Conservation (phyloP, 2,329 filamentous ascomycete species). For the Trichoderma sp. region DNA sequence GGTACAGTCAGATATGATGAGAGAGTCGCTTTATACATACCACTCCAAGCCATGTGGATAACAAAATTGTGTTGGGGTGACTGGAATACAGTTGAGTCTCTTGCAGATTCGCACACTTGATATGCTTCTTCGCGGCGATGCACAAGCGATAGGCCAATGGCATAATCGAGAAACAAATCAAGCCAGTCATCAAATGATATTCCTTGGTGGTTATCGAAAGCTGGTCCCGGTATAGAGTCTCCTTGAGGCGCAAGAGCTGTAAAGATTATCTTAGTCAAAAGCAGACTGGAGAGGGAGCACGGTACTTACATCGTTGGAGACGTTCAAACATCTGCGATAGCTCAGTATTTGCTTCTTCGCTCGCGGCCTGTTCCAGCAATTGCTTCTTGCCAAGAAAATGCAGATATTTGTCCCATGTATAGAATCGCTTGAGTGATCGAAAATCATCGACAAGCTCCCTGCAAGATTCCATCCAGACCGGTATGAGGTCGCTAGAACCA, state of each 20-base stretch:
- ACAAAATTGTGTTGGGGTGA: conserved; percentile 68
- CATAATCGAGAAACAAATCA: conserved; percentile 86
- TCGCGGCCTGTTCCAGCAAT: conserved; percentile 29
- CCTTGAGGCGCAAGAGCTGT: conserved; percentile 39
- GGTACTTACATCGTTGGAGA: conserved; percentile 53
- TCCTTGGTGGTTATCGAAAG: conserved; percentile 62
- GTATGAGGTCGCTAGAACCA: conserved; percentile 47
- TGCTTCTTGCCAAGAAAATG: conserved; percentile 52
- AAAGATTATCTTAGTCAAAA: neutral
- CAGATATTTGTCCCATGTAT: conserved; percentile 67
- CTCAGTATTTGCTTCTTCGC: conserved; percentile 43
- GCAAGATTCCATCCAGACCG: conserved; percentile 60
- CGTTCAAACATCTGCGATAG: conserved; percentile 59
- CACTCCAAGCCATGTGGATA: conserved; percentile 76
- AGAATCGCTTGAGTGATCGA: conserved; percentile 63
- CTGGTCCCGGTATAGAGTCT: conserved; percentile 28
- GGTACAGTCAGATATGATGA: neutral
- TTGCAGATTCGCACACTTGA: conserved; percentile 73
- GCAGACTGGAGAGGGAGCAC: neutral
- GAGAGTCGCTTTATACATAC: conserved; percentile 46
- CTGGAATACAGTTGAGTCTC: conserved; percentile 80
- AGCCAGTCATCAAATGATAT: conserved; percentile 85
- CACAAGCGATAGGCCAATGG: conserved; percentile 70
- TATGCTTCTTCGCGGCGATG: conserved; percentile 74
- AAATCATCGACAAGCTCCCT: conserved; percentile 64